phyloP scores from a whole-genome alignment of 1,139 yeast genomes.

The Saccharomyces pastorianus region DNA sequence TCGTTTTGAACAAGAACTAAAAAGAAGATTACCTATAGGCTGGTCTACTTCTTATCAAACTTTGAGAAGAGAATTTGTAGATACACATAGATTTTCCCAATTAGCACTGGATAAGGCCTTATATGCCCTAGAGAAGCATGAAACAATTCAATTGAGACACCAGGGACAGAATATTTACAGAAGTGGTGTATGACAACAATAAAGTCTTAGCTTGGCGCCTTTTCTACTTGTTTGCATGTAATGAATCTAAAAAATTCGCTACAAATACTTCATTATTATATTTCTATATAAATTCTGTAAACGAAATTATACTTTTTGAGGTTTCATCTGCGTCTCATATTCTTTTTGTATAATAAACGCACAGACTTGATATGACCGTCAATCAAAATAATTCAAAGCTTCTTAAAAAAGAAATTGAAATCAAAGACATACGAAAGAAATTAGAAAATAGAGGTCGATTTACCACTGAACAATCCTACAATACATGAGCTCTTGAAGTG shows the following conservation, averaged over 20 bases:
- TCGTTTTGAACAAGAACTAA: constrained; percentile 73
- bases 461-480: no score
- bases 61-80: constrained; percentile 75
- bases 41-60: constrained; percentile 91
- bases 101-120: constrained; percentile 80
- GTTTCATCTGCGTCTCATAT: background rate
- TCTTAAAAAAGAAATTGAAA: background rate
- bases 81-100: constrained; percentile 54
- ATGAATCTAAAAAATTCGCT: background rate
- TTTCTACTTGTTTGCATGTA: background rate
- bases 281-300: background rate
- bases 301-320: background rate
- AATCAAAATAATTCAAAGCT: background rate
- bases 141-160: constrained; percentile 76
- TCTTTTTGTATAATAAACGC: background rate
- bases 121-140: constrained; percentile 75
- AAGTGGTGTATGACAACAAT: constrained; percentile 50
- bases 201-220: background rate
- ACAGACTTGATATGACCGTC: background rate
- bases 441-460: background rate
- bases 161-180: constrained; percentile 83
- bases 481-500: background rate
- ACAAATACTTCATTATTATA: background rate
- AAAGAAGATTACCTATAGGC: constrained; percentile 89
- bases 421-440: background rate